phyloP scores from a whole-genome alignment of 495 filamentous ascomycete species.

The Daldinia vernicosa region DNA sequence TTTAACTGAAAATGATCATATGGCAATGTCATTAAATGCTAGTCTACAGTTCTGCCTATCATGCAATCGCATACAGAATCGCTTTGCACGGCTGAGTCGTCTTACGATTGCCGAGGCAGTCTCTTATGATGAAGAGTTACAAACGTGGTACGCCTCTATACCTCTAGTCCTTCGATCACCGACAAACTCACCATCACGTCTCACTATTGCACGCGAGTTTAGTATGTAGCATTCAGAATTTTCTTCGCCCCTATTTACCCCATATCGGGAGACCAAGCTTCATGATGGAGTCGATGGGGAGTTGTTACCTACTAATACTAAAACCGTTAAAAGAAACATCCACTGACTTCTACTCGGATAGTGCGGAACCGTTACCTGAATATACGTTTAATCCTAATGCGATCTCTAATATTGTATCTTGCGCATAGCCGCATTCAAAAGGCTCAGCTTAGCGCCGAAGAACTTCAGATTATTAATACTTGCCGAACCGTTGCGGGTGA shows the following conservation, averaged over 20 bases:
- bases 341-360: background rate
- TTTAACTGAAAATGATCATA: slow-evolving; percentile 35
- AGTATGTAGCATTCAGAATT: background rate
- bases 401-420: slow-evolving; percentile 37
- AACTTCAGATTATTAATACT: slow-evolving; percentile 28
- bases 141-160: slow-evolving; percentile 34
- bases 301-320: background rate
- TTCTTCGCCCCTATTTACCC: background rate
- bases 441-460: slow-evolving; percentile 33
- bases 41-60: slow-evolving; percentile 39
- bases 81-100: slow-evolving; percentile 37
- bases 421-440: slow-evolving; percentile 31
- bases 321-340: background rate
- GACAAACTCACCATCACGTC: slow-evolving; percentile 32
- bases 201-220: slow-evolving; percentile 40
- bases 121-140: slow-evolving; percentile 38
- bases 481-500: slow-evolving; percentile 37
- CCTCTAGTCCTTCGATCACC: slow-evolving; percentile 34
- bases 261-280: background rate
- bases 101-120: slow-evolving; percentile 33
- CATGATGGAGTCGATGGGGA: background rate
- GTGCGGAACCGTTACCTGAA: slow-evolving; percentile 40
- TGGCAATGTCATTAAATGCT: slow-evolving; percentile 30
- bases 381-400: slow-evolving; percentile 40
- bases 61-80: slow-evolving; percentile 39